Evolutionary conservation across 192 early-diverging fungal species (phyloP), one percentile per base, ranked within the genome.

Genomic region (Dissophora globulifera): DNA sequence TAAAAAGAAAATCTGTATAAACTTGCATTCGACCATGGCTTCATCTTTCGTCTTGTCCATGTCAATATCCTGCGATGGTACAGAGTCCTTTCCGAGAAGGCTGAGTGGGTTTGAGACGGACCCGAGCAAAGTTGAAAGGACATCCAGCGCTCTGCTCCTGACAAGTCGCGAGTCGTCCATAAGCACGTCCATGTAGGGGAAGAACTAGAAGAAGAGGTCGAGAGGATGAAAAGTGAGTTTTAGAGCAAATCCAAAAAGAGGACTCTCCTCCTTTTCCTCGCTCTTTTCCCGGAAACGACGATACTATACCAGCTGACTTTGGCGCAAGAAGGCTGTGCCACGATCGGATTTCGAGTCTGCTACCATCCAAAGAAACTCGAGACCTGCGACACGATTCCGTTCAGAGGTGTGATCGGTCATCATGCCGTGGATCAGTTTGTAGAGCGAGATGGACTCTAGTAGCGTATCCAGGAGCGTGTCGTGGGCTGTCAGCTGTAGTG

Each of bases 361-460:
- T 41, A 84, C 50, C 29, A 57, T 62, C 79, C 79, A 84, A n/a
- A 78, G 66, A 42, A 86, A 72, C 50, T 86, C 83, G 15, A 84
- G 64, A 22, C 79, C 72, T 31, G 83, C 67, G 20, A 84, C 58
- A 13, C 80, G 58, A 33, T 65, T 68, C 20, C 67, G 54, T 42
- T 79, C 78, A 11, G 51, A 54, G 26, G 40, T 35, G 23, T 75
- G 47, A 10, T 80, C 67, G 25, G 50, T 70, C 31, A 81, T 48
- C 64, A 81, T 50, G 17, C 57, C 29, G 22, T 78, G 62, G 16
- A 86, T 79, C 1, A 69, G 53, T 17, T 61, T 52, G 31, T 70
- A 78, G 19, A 81, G 58, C 20, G 78, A 71, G 23, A 86, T 72
- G 7, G 66, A 67, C 16, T 55, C 57, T 19, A 81, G 33, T 4